phyloP scores from a whole-genome alignment of 306 rosid species.

The Luffa acutangula region DNA sequence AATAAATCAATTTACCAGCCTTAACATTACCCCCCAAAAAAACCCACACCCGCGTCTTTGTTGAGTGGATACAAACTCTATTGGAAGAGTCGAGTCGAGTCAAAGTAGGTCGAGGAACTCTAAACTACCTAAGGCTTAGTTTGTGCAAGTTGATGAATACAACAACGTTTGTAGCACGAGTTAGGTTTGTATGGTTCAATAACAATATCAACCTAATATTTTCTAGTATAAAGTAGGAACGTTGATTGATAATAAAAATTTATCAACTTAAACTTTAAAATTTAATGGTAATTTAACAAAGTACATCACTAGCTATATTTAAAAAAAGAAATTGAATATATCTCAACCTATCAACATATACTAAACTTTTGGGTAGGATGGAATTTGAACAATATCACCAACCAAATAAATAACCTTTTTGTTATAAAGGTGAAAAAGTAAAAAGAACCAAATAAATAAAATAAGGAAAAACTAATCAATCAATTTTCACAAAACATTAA shows the following conservation, averaged over 20 bases:
- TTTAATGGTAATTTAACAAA: not conserved
- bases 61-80: not conserved
- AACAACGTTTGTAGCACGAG: not conserved
- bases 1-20: not conserved
- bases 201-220: not conserved
- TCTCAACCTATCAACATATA: not conserved
- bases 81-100: not conserved
- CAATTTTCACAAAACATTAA: not conserved
- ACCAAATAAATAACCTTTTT: not conserved
- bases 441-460: not conserved
- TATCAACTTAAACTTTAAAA: not conserved
- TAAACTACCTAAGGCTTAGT: too few species aligned
- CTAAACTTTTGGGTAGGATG: not conserved
- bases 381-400: not conserved
- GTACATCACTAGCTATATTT: not conserved
- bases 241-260: not conserved
- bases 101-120: too few species aligned
- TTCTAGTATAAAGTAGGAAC: not conserved
- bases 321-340: not conserved
- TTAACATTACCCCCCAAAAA: not conserved
- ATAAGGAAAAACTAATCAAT: not conserved
- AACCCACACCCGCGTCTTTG: not conserved
- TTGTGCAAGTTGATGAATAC: not conserved
- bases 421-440: not conserved
- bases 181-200: not conserved